Percentiles rank a stretch among this genome's conserved stretches.
Evolutionary conservation across 2,329 filamentous ascomycete genomes (phyloP).

Genomic region (Hysterium pulicare): DNA sequence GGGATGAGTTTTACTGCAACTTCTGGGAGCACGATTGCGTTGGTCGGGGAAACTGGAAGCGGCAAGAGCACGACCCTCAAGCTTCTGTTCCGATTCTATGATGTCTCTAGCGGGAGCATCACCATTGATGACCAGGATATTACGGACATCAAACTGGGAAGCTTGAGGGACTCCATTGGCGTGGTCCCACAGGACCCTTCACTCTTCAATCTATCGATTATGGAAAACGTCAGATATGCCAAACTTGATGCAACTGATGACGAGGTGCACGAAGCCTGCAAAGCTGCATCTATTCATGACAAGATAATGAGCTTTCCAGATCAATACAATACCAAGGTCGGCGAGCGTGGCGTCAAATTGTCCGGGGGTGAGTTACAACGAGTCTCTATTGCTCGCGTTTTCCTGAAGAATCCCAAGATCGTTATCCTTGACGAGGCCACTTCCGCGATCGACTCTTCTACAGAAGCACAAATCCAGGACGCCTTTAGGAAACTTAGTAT

Average conservation of each 20-base stretch:
- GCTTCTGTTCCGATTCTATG: slow-evolving; percentile 57
- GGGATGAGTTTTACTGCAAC: slow-evolving; percentile 46
- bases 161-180: slow-evolving; percentile 55
- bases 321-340: slow-evolving; percentile 25
- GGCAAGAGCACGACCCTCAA: slow-evolving; percentile 59
- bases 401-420: slow-evolving; percentile 73
- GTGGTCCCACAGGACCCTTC: slow-evolving; percentile 60
- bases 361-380: slow-evolving; percentile 63
- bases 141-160: slow-evolving; percentile 52
- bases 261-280: slow-evolving; percentile 57
- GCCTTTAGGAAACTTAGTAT: slow-evolving; percentile 54
- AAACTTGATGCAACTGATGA: slow-evolving; percentile 54
- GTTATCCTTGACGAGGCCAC: slow-evolving; percentile 83
- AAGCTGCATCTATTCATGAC: slow-evolving; percentile 58
- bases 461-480: slow-evolving; percentile 61
- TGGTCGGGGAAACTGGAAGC: slow-evolving; percentile 58
- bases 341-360: slow-evolving; percentile 37
- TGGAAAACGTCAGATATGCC: slow-evolving; percentile 61
- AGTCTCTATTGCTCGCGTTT: slow-evolving; percentile 65
- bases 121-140: slow-evolving; percentile 56
- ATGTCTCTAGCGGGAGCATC: slow-evolving; percentile 51
- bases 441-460: slow-evolving; percentile 71
- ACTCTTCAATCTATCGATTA: slow-evolving; percentile 60
- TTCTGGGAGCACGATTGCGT: slow-evolving; percentile 52
- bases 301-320: slow-evolving; percentile 55